Conservation (phyloP, 1,139 yeast species). For the Suhomyces guaymorum region DNA sequence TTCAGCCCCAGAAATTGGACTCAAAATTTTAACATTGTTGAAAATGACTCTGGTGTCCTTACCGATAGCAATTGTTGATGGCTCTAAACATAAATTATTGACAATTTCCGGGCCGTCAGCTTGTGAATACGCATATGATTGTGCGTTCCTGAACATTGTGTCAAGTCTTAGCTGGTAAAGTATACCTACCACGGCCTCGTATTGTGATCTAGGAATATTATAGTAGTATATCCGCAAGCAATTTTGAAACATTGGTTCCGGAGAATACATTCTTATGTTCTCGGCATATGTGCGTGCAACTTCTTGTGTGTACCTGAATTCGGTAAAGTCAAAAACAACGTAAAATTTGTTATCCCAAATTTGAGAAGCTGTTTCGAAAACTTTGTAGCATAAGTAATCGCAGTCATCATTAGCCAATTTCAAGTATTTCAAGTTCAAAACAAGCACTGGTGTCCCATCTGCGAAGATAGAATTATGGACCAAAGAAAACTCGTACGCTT, state of each 20-base stretch:
- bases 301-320: slow-evolving; percentile 40
- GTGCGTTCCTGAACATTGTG: slow-evolving; percentile 21
- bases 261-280: slow-evolving; percentile 43
- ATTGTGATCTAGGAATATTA: slow-evolving; percentile 55
- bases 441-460: slow-evolving; percentile 74
- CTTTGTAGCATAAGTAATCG: slow-evolving; percentile 58
- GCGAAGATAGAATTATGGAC: slow-evolving; percentile 64
- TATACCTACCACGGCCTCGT: slow-evolving; percentile 34
- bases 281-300: slow-evolving; percentile 32
- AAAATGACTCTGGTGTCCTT: slow-evolving; percentile 65
- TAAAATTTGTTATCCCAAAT: slow-evolving; percentile 73
- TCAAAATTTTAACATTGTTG: slow-evolving; percentile 55
- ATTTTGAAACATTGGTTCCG: slow-evolving; percentile 53
- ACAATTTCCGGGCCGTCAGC: slow-evolving; percentile 52
- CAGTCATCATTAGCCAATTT: slow-evolving; percentile 48
- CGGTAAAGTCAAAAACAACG: slow-evolving; percentile 69
- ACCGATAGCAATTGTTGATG: slow-evolving; percentile 36
- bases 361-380: slow-evolving; percentile 68
- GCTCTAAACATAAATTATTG: slow-evolving; percentile 51
- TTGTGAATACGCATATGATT: slow-evolving; percentile 41
- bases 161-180: slow-evolving; percentile 21
- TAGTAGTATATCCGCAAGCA: slow-evolving; percentile 59
- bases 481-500: slow-evolving; percentile 45
- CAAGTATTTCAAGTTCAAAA: slow-evolving; percentile 51
- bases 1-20: slow-evolving; percentile 29